Percentiles rank a stretch among this genome's conserved stretches.
Evolutionary conservation across 495 filamentous ascomycete genomes (phyloP).

Genomic region (Aspergillus indologenus): DNA sequence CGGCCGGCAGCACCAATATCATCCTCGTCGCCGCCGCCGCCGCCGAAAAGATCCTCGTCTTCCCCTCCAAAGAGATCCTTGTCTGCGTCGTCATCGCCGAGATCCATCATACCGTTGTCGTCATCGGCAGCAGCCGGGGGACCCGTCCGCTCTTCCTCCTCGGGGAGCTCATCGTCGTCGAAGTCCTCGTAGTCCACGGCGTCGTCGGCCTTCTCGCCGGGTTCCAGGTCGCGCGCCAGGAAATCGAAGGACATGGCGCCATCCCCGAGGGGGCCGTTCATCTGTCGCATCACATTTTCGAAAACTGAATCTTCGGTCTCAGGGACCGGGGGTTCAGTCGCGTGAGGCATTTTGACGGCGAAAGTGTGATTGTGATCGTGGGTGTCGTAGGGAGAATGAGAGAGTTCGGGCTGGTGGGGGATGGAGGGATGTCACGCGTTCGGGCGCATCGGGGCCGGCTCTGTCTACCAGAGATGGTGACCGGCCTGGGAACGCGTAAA

Average conservation of each 20-base stretch:
- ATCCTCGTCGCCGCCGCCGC: not conserved
- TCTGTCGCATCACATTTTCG: slow-evolving; percentile 49
- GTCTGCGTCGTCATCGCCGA: slow-evolving; percentile 13
- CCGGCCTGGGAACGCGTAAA: not conserved
- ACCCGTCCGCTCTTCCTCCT: slow-evolving; percentile 53
- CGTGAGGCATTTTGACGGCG: slow-evolving; percentile 46
- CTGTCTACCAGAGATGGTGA: slow-evolving; percentile 1
- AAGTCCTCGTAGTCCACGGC: slow-evolving; percentile 88
- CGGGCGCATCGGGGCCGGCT: slow-evolving; percentile 4
- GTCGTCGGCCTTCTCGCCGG: slow-evolving; percentile 73
- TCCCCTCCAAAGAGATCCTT: slow-evolving; percentile 21
- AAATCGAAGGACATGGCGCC: slow-evolving; percentile 42
- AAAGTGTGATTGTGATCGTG: not conserved
- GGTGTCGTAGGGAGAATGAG: not conserved
- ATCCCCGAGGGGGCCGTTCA: slow-evolving; percentile 39
- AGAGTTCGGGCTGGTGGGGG: not conserved
- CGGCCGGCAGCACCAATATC: slow-evolving; percentile 35
- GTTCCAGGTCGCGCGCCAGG: slow-evolving; percentile 50
- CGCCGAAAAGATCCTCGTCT: slow-evolving; percentile 1
- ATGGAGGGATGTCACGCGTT: not conserved
- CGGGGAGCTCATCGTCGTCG: slow-evolving; percentile 65
- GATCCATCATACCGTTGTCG: slow-evolving; percentile 10
- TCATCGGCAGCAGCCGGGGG: slow-evolving; percentile 1
- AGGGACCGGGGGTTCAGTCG: slow-evolving; percentile 31
- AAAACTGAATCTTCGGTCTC: slow-evolving; percentile 45